A percentile compares a stretch with the other conserved stretches of the same genome.
Conservation (phyloP, 139 green algal genomes). For the Coelastrella sp. region DNA sequence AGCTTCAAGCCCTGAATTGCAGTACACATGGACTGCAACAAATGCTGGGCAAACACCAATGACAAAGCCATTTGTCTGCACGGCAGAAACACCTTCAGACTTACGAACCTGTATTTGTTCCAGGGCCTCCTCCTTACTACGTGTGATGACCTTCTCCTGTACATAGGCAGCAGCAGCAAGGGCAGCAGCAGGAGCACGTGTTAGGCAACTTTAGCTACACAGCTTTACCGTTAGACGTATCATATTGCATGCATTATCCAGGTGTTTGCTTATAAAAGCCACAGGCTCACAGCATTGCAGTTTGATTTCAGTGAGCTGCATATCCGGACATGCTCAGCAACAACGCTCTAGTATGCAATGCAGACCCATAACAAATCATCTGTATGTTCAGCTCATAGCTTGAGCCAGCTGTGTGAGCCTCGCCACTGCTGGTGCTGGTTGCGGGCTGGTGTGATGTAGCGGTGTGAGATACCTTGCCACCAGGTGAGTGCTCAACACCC, state of each 20-base stretch:
- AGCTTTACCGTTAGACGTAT: too few relatives aligned
- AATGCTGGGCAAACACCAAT: not conserved
- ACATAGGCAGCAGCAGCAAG: not conserved
- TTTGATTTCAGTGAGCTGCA: not conserved
- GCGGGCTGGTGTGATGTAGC: constrained; percentile 7
- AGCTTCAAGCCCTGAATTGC: too few relatives aligned
- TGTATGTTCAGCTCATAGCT: constrained; percentile 1
- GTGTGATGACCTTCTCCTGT: constrained; percentile 78
- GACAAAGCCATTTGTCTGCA: not conserved
- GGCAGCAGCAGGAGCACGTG: not conserved
- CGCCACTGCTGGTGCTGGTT: not conserved
- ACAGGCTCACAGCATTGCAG: not conserved
- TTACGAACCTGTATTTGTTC: constrained; percentile 71
- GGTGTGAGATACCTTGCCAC: constrained; percentile 62
- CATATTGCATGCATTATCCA: too few relatives aligned
- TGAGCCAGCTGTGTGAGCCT: not conserved
- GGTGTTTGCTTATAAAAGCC: not conserved
- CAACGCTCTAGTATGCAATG: not conserved
- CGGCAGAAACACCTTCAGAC: not conserved
- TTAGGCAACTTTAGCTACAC: too few relatives aligned
- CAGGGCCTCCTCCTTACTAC: constrained; percentile 84
- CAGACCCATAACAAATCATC: not conserved
- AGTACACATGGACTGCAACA: not conserved
- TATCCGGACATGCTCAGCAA: not conserved
- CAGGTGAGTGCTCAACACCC: constrained; percentile 55